A percentile compares a stretch with the other conserved stretches of the same genome.
Conservation (phyloP, 2,329 filamentous ascomycete species). For the Cadophora luteo-olivacea region DNA sequence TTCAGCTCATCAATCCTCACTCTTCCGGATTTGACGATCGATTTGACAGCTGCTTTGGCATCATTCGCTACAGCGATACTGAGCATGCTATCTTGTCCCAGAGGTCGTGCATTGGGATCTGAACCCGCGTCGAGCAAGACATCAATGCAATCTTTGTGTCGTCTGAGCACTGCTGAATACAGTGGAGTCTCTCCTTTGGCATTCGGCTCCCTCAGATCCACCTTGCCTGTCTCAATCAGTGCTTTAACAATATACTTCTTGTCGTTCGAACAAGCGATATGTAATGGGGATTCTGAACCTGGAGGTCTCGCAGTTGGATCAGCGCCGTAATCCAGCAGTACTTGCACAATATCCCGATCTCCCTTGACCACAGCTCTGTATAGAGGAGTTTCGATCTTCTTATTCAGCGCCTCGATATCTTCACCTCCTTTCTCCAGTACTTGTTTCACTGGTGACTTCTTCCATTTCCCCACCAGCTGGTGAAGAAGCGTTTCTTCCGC, state of each 20-base stretch:
- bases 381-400: constrained; percentile 25
- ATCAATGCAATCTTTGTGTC: constrained; percentile 15
- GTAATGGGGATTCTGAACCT: constrained; percentile 8
- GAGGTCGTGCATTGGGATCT: constrained; percentile 12
- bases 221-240: constrained; percentile 5
- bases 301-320: constrained; percentile 18
- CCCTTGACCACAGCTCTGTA: constrained; percentile 22
- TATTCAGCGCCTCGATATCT: constrained; percentile 28
- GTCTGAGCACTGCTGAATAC: not conserved
- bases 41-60: constrained; percentile 12
- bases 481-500: constrained; percentile 24
- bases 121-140: constrained; percentile 6
- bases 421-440: constrained; percentile 18
- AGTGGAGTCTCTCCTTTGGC: constrained; percentile 7
- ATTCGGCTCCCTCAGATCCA: not conserved
- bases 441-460: constrained; percentile 21
- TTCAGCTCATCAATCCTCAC: constrained; percentile 19
- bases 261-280: constrained; percentile 20
- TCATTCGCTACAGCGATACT: constrained; percentile 19
- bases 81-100: constrained; percentile 9
- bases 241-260: constrained; percentile 11
- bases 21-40: constrained; percentile 24
- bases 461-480: constrained; percentile 24
- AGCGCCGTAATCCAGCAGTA: constrained; percentile 27
- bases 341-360: constrained; percentile 26